Evolutionary conservation across 805 yeast genomes (phyloP).

Genomic region (Ascoidea asiatica): DNA sequence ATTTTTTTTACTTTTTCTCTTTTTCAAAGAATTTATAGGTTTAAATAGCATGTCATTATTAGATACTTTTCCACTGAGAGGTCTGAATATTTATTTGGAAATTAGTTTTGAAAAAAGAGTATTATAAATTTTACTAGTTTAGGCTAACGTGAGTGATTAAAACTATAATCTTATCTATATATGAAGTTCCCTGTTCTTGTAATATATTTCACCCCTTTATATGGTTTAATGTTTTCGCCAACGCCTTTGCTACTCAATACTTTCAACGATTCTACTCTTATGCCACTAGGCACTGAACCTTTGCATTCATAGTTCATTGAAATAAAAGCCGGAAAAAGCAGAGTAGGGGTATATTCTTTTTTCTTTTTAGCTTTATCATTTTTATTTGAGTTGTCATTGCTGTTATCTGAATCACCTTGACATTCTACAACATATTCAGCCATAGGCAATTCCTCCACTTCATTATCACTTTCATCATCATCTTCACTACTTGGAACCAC

Average conservation of each 20-base stretch:
- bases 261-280: constrained; percentile 52
- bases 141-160: too few relatives aligned
- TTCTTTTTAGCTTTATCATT: neutral
- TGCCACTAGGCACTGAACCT: constrained; percentile 67
- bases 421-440: constrained; percentile 5
- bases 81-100: too few relatives aligned
- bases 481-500: constrained; percentile 17
- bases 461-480: constrained; percentile 10
- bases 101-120: too few relatives aligned
- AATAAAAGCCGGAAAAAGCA: constrained; percentile 28
- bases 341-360: too few relatives aligned
- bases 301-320: constrained; percentile 40
- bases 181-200: constrained; percentile 50
- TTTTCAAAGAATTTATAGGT: too few relatives aligned
- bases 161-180: constrained; percentile 29
- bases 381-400: neutral
- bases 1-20: too few relatives aligned
- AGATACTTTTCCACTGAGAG: too few relatives aligned
- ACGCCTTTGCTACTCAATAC: constrained; percentile 44
- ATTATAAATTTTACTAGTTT: too few relatives aligned
- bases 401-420: constrained; percentile 9
- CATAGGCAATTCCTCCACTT: neutral
- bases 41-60: too few relatives aligned
- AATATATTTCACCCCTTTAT: constrained; percentile 80
- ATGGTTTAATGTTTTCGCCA: constrained; percentile 56